phyloP scores from a whole-genome alignment of 768 basidiomycete species.

The Leccinum subgranulosum region DNA sequence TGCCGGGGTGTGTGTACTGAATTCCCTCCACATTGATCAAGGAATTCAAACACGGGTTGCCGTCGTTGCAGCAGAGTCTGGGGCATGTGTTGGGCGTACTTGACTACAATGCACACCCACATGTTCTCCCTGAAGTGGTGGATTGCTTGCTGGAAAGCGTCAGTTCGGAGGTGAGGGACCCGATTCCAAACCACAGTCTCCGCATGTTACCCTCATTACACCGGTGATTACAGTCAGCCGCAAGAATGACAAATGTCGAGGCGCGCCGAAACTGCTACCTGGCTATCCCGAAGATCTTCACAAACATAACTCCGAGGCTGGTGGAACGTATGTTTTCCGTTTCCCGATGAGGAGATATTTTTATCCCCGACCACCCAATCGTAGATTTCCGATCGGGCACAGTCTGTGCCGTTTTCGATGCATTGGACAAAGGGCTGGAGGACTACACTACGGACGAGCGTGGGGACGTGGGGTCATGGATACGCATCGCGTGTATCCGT shows the following conservation, averaged over 20 bases:
- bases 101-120: constrained; percentile 56
- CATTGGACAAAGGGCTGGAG: constrained; percentile 66
- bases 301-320: constrained; percentile 41
- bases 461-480: constrained; percentile 97
- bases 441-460: constrained; percentile 95
- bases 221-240: constrained; percentile 29
- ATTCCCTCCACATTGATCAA: constrained; percentile 53
- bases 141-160: constrained; percentile 59
- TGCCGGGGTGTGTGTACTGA: constrained; percentile 13
- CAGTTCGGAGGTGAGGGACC: constrained; percentile 47
- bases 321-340: constrained; percentile 40
- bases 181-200: constrained; percentile 19
- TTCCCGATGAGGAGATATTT: constrained; percentile 5
- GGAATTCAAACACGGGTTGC: constrained; percentile 52
- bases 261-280: constrained; percentile 53
- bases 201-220: constrained; percentile 16
- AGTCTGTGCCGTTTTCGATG: constrained; percentile 49
- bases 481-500: constrained; percentile 73
- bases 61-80: constrained; percentile 67
- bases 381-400: constrained; percentile 48
- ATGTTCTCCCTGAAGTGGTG: constrained; percentile 53
- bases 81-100: constrained; percentile 66
- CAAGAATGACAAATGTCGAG: constrained; percentile 48
- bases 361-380: constrained; percentile 9
- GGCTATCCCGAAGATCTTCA: constrained; percentile 47